Conservation (phyloP, 352 stramenopile species). For the Pythium rishiriense region DNA sequence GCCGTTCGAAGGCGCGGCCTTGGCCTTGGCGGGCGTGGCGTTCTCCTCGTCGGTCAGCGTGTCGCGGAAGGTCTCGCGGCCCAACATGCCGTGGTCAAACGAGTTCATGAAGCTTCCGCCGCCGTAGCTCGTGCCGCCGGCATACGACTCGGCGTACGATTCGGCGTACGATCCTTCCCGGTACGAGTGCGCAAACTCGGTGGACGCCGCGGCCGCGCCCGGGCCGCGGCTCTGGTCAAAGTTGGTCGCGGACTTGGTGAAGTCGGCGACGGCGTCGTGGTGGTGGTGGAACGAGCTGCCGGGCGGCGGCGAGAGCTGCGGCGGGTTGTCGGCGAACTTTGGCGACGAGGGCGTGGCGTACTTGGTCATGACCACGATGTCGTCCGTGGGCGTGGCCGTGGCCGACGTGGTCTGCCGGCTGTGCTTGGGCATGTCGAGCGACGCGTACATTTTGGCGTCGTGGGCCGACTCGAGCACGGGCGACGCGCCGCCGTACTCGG, state of each 20-base stretch:
- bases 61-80: constrained; percentile 26
- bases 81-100: constrained; percentile 44
- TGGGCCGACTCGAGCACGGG: constrained; percentile 25
- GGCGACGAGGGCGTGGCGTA: constrained; percentile 27
- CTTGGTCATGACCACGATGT: constrained; percentile 30
- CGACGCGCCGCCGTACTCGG: constrained; percentile 21
- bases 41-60: constrained; percentile 22
- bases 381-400: constrained; percentile 20
- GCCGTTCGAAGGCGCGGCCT: constrained; percentile 10
- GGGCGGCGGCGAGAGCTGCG: constrained; percentile 21
- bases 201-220: constrained; percentile 8
- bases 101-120: constrained; percentile 50
- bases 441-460: constrained; percentile 25
- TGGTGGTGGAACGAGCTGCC: constrained; percentile 11
- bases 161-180: constrained; percentile 48
- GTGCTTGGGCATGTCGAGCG: constrained; percentile 14
- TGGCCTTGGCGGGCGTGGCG: constrained; percentile 7
- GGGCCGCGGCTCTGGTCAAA: constrained; percentile 59
- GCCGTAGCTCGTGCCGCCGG: constrained; percentile 20
- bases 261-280: constrained; percentile 33
- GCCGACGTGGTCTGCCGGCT: constrained; percentile 18
- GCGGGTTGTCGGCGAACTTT: constrained; percentile 23
- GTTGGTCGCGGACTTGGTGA: constrained; percentile 41
- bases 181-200: constrained; percentile 23
- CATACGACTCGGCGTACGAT: constrained; percentile 64